Base-by-base conservation (phyloP, 2,329 filamentous ascomycete species). In the Fusarium zealandicum region DNA sequence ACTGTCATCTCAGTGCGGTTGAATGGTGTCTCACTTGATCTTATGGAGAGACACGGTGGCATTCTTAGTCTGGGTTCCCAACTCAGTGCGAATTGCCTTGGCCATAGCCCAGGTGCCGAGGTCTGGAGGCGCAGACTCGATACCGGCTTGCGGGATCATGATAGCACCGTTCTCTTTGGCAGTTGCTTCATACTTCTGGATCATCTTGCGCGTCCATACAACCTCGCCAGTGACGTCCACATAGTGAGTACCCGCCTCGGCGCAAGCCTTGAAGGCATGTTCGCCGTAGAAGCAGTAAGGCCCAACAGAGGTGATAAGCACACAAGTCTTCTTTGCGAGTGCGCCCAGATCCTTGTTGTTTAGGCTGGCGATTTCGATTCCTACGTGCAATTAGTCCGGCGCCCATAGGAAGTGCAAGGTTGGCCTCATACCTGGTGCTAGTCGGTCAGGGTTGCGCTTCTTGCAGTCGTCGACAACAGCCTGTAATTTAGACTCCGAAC, bases 401-500 rank as follows among this genome's bases (percentile, higher is more conserved):
- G 18, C 6, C 16, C 10, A 1, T 12, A 25, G 22, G 22, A 7
- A 25, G 9, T 7, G 22, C 22, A 25, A 8, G 22, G 1, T 27
- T 32, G 27, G 12, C 12, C 33, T 64, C 75, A 67, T 82, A 90
- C 89, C 84, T 68, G 92, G 92, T 46, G 84, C 81, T 30, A 77
- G 69, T 46, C 93, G 87, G 71, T 96, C 87, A 2, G 86, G 79
- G 69, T 90, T 90, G 53, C 89, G 67, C 51, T 76, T 70, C 65
- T 86, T 85, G 70, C 93, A 81, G 48, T 90, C 85, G 45, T 85
- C 78, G 7, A 86, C 84, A 10, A 97, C 74, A 33, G 76, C 75
- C 62, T 89, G 82, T 5, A 98, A 81, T 73, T 96, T 96, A 41
- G 80, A 77, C 41, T 81, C 77, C n/a, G 90, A 93, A 20, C 93